Base-by-base conservation (phyloP, 306 rosid species). In the Cicer yamashitae region DNA sequence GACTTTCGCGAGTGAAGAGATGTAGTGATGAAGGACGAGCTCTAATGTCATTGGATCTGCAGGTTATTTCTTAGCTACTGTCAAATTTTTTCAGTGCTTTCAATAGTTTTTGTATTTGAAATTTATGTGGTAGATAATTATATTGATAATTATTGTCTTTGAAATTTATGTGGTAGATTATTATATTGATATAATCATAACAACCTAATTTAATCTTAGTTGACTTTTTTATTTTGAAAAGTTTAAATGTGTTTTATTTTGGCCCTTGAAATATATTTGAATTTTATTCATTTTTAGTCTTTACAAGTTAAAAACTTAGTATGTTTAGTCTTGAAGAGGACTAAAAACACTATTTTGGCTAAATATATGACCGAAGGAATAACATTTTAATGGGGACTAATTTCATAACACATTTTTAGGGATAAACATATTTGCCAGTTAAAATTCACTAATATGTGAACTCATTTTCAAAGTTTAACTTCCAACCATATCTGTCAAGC, bases 11-110 rank as follows among this genome's bases (percentile, higher is more conserved):
- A 47, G 91, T 96, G 76, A 96, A 89, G 91, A 86, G 91, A 83
- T 96, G 99, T 83, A 89, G 89, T 51, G 99, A 96, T 75, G 98
- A 96, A 84, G 99, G 99, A 40, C 92, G 99, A 25, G 99, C 96
- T 54, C 89, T 92, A 46, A 96, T 96, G 99, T 92, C 97, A 47
- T 84, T 96, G 83, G 98, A 93, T 85, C 91, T 93, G 47, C 98
- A 93, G 98, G 98, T 93, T 76, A 59, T 67, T 84, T 75, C 62
- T 67, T 2, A 71, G 58, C 64, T 63, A 10, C 54, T 44, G 14
- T 62, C 25, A 60, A 60, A 10, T 0, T 7, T 5, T 52, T 73
- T 17, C 47, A 43, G 58, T 77, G 51, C 70, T 44, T 53, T 70
- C 62, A 62, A 18, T 61, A 47, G 76, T 14, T 70, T 44, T 54